These are phyloP conservation scores for Protomyces lactucae-debilis DNA, from an alignment of 1,139 yeast species.

Conservation along the genomic window DNA sequence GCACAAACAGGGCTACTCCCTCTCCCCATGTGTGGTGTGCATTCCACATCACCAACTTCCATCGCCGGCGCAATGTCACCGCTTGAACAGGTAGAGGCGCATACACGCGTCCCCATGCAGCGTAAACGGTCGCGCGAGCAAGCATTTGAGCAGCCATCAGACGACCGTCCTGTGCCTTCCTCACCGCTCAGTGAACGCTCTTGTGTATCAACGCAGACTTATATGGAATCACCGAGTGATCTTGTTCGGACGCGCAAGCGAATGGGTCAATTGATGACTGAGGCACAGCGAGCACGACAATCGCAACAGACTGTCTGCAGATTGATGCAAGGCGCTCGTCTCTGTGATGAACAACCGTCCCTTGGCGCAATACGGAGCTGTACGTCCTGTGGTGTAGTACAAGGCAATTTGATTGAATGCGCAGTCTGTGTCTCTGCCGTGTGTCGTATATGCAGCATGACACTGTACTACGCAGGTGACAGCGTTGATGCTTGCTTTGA, in stretches of 20 bases:
- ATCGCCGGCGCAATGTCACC: background rate
- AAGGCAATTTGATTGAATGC: background rate
- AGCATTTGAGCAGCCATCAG: background rate
- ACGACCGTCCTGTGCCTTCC: background rate
- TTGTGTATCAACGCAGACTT: background rate
- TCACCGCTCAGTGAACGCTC: background rate
- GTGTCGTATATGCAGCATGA: slow-evolving; percentile 17
- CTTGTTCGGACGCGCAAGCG: background rate
- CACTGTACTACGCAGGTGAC: background rate
- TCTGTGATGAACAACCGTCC: background rate
- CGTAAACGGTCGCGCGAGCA: background rate
- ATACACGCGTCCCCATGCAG: background rate
- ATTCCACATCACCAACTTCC: background rate
- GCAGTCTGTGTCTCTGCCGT: slow-evolving; percentile 1
- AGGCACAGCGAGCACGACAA: background rate
- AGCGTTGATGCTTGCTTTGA: slow-evolving; percentile 13
- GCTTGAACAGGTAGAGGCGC: background rate
- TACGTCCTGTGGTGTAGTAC: too few relatives aligned
- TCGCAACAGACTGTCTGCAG: background rate
- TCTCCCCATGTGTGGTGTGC: background rate
- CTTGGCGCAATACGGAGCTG: background rate
- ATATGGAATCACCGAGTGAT: background rate
- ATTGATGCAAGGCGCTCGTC: background rate
- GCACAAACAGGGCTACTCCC: background rate
- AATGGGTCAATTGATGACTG: background rate